Evolutionary conservation across 2,329 filamentous ascomycete species (phyloP), one percentile per base, ranked within the genome.

Genomic region (Claviceps digitariae): DNA sequence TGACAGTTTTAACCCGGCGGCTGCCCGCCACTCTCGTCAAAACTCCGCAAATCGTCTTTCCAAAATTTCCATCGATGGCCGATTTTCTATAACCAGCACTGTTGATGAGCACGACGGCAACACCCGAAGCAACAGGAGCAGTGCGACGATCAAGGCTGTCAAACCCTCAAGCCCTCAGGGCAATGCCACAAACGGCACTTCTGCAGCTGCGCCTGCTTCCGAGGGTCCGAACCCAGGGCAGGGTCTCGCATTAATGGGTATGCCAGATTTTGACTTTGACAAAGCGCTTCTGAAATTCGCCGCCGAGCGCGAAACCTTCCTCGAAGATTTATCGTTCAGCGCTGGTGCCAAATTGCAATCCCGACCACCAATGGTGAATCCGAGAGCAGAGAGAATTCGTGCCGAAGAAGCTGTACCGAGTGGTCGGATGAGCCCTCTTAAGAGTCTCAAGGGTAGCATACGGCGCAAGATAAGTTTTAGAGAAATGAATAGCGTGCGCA

Each of bases 401-500:
- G 80, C 81, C 31, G 86, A 90, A 44, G 90, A 95, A 57, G 73
- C 58, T 48, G 73, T 76, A 23, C 61, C 67, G 41, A 75, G 67
- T 58, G 77, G 76, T 50, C 72, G 75, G 57, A 69, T 74, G 65
- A 81, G 77, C 65, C 78, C 79, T 46, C 66, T 82, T 56, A 75
- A 72, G 61, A 80, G 74, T 63, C 80, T 82, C 61, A 66, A 87
- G 82, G 91, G 91, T 46, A 96, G 90, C 70, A 86, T 98, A 62
- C 82, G 91, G 58, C 83, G 93, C 67, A 88, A 93, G 63, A 86
- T 98, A 69, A 95, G 91, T 62, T 89, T 91, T 68, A 81, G 84
- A 61, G 93, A 96, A 63, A 94, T 97, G 87, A 95, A 86, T 70
- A 97, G 90, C 71, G 79, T 88, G 74, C 91, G 91, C 73, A 84